Evolutionary conservation across 2,329 filamentous ascomycete species (phyloP).

Genomic region (Plenodomus biglobosus): DNA sequence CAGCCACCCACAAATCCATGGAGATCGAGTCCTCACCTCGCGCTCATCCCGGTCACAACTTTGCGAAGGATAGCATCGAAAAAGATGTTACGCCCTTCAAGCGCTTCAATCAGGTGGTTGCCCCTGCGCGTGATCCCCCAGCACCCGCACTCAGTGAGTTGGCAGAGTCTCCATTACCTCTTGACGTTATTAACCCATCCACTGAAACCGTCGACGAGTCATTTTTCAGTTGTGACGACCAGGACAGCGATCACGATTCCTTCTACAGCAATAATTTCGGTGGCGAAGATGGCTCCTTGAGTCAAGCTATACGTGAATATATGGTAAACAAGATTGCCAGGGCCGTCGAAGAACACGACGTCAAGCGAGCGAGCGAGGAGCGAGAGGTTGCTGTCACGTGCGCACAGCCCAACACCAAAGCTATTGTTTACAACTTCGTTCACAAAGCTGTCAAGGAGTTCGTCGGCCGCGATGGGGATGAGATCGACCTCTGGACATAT

Average conservation of each 20-base stretch:
- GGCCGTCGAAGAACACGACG: background rate
- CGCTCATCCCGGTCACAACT: background rate
- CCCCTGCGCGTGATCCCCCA: no score
- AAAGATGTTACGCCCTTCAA: no score
- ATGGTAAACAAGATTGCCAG: slow-evolving; percentile 10
- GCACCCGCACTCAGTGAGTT: background rate
- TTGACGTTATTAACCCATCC: background rate
- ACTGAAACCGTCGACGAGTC: background rate
- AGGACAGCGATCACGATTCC: background rate
- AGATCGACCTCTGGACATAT: no score
- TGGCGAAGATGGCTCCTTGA: background rate
- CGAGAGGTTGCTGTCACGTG: background rate
- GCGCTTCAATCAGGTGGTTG: no score
- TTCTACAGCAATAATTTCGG: slow-evolving; percentile 4
- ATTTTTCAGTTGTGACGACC: background rate
- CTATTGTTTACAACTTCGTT: no score
- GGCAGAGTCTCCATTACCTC: background rate
- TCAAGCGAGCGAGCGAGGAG: background rate
- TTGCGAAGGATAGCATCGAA: background rate
- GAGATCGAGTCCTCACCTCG: background rate
- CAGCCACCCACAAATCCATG: background rate
- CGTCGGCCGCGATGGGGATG: no score
- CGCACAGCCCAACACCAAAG: no score
- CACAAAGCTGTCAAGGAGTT: no score
- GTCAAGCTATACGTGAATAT: slow-evolving; percentile 8